Evolutionary conservation across 2,329 filamentous ascomycete genomes (phyloP).

Genomic region (Penicillium sp.): DNA sequence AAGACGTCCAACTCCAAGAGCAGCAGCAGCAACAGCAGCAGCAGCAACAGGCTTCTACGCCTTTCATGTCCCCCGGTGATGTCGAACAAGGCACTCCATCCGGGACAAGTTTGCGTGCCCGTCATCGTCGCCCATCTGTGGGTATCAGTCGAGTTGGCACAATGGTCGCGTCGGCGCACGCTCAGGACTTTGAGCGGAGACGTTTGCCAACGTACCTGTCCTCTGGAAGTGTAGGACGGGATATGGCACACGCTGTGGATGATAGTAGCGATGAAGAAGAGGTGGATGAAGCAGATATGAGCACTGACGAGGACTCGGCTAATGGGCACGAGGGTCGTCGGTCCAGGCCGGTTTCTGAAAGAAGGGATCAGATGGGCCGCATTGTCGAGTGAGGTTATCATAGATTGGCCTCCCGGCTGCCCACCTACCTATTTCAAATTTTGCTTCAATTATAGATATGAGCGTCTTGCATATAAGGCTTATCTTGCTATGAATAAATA

Average conservation of each 20-base stretch:
- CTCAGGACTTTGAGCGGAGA: constrained; percentile 87
- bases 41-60: constrained; percentile 18
- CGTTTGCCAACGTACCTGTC: constrained; percentile 53
- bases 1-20: constrained; percentile 30
- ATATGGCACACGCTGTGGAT: constrained; percentile 36
- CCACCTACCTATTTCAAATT: neutral
- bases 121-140: constrained; percentile 28
- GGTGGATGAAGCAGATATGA: constrained; percentile 29
- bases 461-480: constrained; percentile 1
- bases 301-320: constrained; percentile 31
- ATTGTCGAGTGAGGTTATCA: constrained; percentile 7
- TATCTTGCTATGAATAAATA: constrained; percentile 9
- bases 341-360: neutral
- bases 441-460: constrained; percentile 6
- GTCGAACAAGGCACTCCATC: constrained; percentile 32
- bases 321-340: constrained; percentile 1
- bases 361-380: constrained; percentile 3
- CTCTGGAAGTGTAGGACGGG: constrained; percentile 35
- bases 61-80: constrained; percentile 24
- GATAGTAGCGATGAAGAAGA: constrained; percentile 40
- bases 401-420: neutral
- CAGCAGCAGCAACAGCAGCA: constrained; percentile 21
- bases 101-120: constrained; percentile 26
- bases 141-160: constrained; percentile 59
- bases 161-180: constrained; percentile 81